These are phyloP conservation scores for Alopecurus myosuroides DNA, from an alignment of 176 grass and related monocot species.

Conservation along the genomic window DNA sequence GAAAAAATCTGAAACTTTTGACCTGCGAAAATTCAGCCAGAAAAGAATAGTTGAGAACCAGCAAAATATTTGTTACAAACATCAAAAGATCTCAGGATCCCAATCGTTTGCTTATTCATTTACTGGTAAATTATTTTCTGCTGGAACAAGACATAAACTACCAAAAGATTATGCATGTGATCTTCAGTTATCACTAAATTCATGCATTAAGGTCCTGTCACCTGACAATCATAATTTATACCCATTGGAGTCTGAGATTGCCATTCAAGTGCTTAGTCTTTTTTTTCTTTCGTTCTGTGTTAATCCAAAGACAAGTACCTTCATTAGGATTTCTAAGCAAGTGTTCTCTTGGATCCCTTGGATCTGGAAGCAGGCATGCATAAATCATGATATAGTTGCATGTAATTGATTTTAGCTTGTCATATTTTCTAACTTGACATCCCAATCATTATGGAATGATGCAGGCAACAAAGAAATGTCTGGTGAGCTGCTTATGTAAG, in stretches of 20 bases:
- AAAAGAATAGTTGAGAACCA: constrained; percentile 55
- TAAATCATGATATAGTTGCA: background rate
- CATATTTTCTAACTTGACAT: constrained; percentile 1
- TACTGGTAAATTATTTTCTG: constrained; percentile 4
- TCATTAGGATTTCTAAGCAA: constrained; percentile 67
- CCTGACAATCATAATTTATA: constrained; percentile 32
- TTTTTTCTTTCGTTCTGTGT: constrained; percentile 48
- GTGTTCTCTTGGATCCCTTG: constrained; percentile 79
- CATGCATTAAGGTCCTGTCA: constrained; percentile 51
- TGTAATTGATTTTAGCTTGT: constrained; percentile 2
- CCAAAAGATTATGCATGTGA: constrained; percentile 38
- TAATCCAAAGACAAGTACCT: constrained; percentile 39
- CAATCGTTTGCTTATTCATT: constrained; percentile 1
- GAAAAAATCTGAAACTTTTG: constrained; percentile 20
- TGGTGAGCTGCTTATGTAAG: background rate
- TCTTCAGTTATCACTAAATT: constrained; percentile 38
- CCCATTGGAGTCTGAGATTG: constrained; percentile 48
- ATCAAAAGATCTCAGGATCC: constrained; percentile 47
- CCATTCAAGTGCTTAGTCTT: constrained; percentile 61
- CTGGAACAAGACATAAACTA: constrained; percentile 22
- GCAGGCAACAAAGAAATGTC: constrained; percentile 40
- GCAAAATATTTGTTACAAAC: constrained; percentile 46
- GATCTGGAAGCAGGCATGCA: constrained; percentile 70
- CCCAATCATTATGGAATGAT: constrained; percentile 23
- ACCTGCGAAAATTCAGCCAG: constrained; percentile 47